phyloP scores from a whole-genome alignment of 1,139 yeast species.

The Meyerozyma athensensis region DNA sequence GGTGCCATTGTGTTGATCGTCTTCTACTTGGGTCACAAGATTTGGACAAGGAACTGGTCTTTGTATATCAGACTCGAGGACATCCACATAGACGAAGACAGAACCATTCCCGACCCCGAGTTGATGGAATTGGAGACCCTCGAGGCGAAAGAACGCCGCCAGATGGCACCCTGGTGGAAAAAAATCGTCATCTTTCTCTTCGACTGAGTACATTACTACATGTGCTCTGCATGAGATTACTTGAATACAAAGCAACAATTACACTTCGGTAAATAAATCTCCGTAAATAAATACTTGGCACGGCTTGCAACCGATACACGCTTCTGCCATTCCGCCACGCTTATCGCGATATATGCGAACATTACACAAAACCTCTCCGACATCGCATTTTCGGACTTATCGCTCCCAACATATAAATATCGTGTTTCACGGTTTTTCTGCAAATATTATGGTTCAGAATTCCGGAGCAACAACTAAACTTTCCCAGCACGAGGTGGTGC shows the following conservation, averaged over 20 bases:
- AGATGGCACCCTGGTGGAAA: slow-evolving; percentile 21
- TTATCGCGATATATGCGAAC: slow-evolving; percentile 1
- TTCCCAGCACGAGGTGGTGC: slow-evolving; percentile 58
- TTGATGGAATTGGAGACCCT: slow-evolving; percentile 32
- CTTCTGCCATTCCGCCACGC: no score
- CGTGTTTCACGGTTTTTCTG: neutral
- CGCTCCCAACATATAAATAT: neutral
- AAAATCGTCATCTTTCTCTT: slow-evolving; percentile 21
- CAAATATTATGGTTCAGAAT: slow-evolving; percentile 12
- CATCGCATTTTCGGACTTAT: slow-evolving; percentile 4
- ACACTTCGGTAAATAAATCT: no score
- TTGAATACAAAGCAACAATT: no score
- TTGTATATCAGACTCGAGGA: slow-evolving; percentile 27
- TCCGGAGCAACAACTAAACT: slow-evolving; percentile 35
- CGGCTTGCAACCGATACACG: no score
- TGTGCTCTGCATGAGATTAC: no score
- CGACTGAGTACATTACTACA: slow-evolving; percentile 10
- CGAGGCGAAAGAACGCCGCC: slow-evolving; percentile 27
- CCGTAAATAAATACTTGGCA: no score
- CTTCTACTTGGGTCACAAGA: slow-evolving; percentile 33
- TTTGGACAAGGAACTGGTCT: slow-evolving; percentile 30
- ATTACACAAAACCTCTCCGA: slow-evolving; percentile 1
- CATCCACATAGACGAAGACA: slow-evolving; percentile 30
- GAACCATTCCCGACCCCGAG: slow-evolving; percentile 37
- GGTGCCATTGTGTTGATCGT: slow-evolving; percentile 31